phyloP scores from a whole-genome alignment of 108 stramenopile genomes.

The Cyclotella sp. region DNA sequence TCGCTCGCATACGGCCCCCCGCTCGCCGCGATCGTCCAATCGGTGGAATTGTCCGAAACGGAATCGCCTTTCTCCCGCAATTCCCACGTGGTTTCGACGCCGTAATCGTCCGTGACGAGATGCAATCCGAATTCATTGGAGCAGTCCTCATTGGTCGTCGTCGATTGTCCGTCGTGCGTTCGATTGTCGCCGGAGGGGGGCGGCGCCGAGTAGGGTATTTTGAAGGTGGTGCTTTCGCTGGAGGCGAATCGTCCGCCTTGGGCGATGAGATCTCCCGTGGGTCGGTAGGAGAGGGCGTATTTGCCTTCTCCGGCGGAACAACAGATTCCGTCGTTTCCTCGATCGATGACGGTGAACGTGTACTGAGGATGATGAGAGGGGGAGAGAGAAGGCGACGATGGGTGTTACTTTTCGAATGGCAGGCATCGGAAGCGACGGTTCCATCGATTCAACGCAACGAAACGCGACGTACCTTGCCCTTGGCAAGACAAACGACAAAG shows the following conservation, averaged over 20 bases:
- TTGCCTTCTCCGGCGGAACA: constrained; percentile 32
- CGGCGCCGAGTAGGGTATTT: constrained; percentile 37
- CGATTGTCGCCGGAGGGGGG: constrained; percentile 29
- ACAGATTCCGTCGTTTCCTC: constrained; percentile 35
- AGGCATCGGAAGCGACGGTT: too few species aligned
- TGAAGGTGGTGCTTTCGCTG: constrained; percentile 42
- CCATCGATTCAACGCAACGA: too few species aligned
- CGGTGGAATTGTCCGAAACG: constrained; percentile 15
- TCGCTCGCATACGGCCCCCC: constrained; percentile 43
- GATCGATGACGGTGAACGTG: constrained; percentile 48
- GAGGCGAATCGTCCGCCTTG: constrained; percentile 24
- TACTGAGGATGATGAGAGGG: constrained; percentile 2
- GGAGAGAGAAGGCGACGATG: too few species aligned
- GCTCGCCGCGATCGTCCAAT: constrained; percentile 36
- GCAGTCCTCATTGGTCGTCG: too few species aligned
- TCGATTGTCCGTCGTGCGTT: too few species aligned
- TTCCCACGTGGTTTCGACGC: constrained; percentile 53
- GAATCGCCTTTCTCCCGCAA: constrained; percentile 22
- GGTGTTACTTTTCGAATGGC: too few species aligned
- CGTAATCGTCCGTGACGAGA: constrained; percentile 52
- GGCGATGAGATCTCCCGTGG: constrained; percentile 41
- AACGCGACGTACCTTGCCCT: constrained; percentile 14
- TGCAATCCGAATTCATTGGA: constrained; percentile 42
- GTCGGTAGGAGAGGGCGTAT: constrained; percentile 34
- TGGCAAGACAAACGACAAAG: constrained; percentile 34